Base-by-base conservation (phyloP, 176 grass and related monocot species). In the Urochloa ruziziensis region DNA sequence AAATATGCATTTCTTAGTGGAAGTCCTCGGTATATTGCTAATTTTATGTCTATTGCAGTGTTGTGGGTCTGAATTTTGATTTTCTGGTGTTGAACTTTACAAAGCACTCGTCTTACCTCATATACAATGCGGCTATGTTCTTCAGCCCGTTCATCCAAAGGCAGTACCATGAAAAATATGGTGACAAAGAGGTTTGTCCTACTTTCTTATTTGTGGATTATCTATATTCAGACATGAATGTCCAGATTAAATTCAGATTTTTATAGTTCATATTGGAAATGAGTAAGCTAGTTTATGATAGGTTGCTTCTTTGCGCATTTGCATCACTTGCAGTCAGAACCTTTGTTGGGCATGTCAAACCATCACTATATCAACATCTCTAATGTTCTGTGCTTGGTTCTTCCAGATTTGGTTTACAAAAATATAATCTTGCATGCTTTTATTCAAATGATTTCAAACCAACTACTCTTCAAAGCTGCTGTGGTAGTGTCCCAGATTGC, bases 31-130 rank as follows among this genome's bases (percentile, higher is more conserved):
- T 77, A 6, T 40, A 13, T 79, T 67, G 4, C 86, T 88, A 75
- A 78, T 73, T 49, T 77, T 27, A 51, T 44, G 68, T 75, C 61
- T 74, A 53, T 92, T 90, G 83, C 85, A 97, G 95, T 75, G 95
- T 98, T 3, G 89, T 98, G 63, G 96, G 96, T 30, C 78, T 98
- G 81, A 95, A 98, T 68, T 98, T 98, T 4, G 96, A 98, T 67
- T 98, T 95, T 80, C 79, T 98, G 84, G 89, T 95, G 70, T 64
- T 98, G 28, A 98, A 95, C 80, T 84, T 98, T 72, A 98, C 92
- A 81, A 98, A 98, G 86, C 96, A 98, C 79, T 95, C 96, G 8
- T 95, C 96, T 53, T 98, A 98, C 80, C 96, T 98, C 56, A 84
- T 98, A 81, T 98, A 93, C 74, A 98, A 98, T 25, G 89, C 84